Conservation (phyloP, 108 stramenopile genomes). For the Chaetoceros muelleri region DNA sequence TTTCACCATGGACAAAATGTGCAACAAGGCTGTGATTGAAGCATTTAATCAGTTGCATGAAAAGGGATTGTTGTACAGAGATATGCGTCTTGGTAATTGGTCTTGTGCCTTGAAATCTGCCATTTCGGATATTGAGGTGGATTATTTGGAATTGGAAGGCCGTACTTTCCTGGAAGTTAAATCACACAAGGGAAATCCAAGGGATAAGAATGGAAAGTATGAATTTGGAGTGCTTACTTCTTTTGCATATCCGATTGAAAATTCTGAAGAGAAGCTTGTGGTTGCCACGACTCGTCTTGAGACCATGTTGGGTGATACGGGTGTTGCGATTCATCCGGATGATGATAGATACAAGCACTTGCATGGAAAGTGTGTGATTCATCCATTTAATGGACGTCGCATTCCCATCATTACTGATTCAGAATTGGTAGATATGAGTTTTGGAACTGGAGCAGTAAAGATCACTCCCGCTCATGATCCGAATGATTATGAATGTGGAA, state of each 20-base stretch:
- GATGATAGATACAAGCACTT: slow-evolving; percentile 95
- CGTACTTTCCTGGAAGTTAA: slow-evolving; percentile 89
- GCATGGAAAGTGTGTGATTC: slow-evolving; percentile 90
- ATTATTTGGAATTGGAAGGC: slow-evolving; percentile 90
- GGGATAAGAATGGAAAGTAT: slow-evolving; percentile 86
- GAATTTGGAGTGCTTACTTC: slow-evolving; percentile 95
- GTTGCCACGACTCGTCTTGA: slow-evolving; percentile 99
- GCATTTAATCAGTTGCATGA: slow-evolving; percentile 92
- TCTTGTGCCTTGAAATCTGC: slow-evolving; percentile 95
- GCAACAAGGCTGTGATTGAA: slow-evolving; percentile 86
- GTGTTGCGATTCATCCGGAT: slow-evolving; percentile 97
- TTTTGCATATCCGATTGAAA: slow-evolving; percentile 95
- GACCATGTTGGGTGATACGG: slow-evolving; percentile 99
- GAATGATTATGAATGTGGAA: slow-evolving; percentile 98
- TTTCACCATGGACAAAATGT: slow-evolving; percentile 98
- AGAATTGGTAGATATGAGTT: slow-evolving; percentile 93
- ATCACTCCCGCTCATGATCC: slow-evolving; percentile 99
- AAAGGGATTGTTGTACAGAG: slow-evolving; percentile 92
- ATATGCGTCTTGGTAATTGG: slow-evolving; percentile 95
- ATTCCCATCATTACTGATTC: slow-evolving; percentile 92
- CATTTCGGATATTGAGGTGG: slow-evolving; percentile 98
- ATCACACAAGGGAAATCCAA: slow-evolving; percentile 87
- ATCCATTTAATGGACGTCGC: slow-evolving; percentile 92
- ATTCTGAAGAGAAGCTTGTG: slow-evolving; percentile 82
- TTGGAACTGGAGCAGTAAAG: slow-evolving; percentile 99